Conservation (phyloP, 192 early-diverging fungal genomes). For the Phycomyces nitens region DNA sequence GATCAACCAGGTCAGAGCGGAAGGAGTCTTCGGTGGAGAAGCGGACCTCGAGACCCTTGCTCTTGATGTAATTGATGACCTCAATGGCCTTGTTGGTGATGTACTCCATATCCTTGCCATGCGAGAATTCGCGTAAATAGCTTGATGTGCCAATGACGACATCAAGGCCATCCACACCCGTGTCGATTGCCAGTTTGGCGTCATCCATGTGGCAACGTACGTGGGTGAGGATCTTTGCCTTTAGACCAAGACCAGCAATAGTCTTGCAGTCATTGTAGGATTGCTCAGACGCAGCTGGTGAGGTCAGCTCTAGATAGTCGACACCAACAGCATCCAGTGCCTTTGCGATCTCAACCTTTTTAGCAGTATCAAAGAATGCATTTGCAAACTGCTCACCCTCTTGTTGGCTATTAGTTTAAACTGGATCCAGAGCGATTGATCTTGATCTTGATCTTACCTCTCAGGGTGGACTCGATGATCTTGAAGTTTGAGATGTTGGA, state of each 20-base stretch:
- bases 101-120: constrained; percentile 99
- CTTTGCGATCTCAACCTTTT: constrained; percentile 98
- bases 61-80: constrained; percentile 94
- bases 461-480: constrained; percentile 94
- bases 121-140: constrained; percentile 95
- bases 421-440: too few species aligned
- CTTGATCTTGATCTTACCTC: too few species aligned
- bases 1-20: constrained; percentile 93
- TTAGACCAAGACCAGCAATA: constrained; percentile 89
- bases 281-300: constrained; percentile 95
- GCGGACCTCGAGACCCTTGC: constrained; percentile 93
- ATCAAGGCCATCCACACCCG: constrained; percentile 95
- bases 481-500: constrained; percentile 87
- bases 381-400: constrained; percentile 99
- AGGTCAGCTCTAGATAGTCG: constrained; percentile 97
- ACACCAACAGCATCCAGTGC: constrained; percentile 98
- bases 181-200: constrained; percentile 93
- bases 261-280: constrained; percentile 89
- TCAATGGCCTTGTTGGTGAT: constrained; percentile 95
- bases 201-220: constrained; percentile 99
- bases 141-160: constrained; percentile 98
- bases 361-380: constrained; percentile 96
- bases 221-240: constrained; percentile 97
- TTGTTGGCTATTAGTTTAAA: too few species aligned
- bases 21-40: constrained; percentile 99